Base-by-base conservation (phyloP, 768 basidiomycete species). In the Hemileccinum impolitum region DNA sequence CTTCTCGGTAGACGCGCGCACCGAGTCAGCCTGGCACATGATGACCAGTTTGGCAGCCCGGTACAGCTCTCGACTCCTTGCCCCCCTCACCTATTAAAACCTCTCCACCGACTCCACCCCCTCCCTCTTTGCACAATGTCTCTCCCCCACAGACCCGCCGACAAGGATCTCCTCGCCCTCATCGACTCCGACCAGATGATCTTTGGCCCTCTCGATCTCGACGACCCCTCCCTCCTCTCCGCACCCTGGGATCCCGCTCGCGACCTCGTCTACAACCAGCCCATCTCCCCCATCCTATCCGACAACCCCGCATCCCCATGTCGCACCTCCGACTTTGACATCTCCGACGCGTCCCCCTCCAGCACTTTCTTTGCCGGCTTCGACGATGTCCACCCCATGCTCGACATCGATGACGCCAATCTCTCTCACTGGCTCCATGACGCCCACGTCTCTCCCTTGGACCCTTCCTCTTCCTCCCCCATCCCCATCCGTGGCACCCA, bases 391-490 rank as follows among this genome's bases (percentile, higher is more conserved):
- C 62, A 66, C 34, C 57, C 67, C 28, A 51, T 70, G 39, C 64
- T 66, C 30, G 79, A 82, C 59, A 63, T 67, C 52, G 70, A 69
- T 50, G 71, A 72, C 51, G 59, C 67, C 54, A 62, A 73, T 34
- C 69, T 81, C 4, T 71, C 77, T 0, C 72, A 76, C 53, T 88
- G 86, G 86, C 73, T 87, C 45, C 75, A 78, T 59, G 86, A 88
- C 65, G 67, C 79, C 43, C 80, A 82, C 43, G 48, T 65, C 23
- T 58, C 66, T 23, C 36, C 69, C 25, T 52, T 65, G 23, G 66
- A 67, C 35, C 56, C 62, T 0, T 64, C 70, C 50, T 59, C 76
- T 8, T 77, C 82, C 3, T 80, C 82, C 0, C 85, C 87, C 21
- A 83, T 86, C 57, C 76, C 82, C 54, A 84, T 84, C 45, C 81